Conservation (phyloP, 129 eudicot species). For the Tanacetum coccineum region DNA sequence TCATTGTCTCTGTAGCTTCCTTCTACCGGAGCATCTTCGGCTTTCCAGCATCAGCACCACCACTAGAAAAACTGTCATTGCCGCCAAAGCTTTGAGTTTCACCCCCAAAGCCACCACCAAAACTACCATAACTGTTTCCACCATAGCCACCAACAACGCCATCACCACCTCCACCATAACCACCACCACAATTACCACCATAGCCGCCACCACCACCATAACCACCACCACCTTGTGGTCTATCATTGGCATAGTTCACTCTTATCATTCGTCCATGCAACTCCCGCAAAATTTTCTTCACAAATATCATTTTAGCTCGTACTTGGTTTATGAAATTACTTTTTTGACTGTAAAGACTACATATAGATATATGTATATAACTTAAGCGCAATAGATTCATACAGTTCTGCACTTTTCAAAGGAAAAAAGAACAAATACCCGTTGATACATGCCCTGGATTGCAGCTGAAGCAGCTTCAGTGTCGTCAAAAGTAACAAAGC, state of each 20-base stretch:
- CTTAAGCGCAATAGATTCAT: neutral
- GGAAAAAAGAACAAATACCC: constrained; percentile 36
- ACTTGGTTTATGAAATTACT: neutral
- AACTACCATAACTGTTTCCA: constrained; percentile 21
- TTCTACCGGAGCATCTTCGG: constrained; percentile 25
- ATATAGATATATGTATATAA: no score
- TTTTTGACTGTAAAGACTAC: no score
- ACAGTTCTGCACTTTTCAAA: neutral
- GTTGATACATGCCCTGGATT: constrained; percentile 78
- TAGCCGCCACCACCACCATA: constrained; percentile 25
- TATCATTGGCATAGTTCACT: constrained; percentile 72
- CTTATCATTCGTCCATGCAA: constrained; percentile 68
- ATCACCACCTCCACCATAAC: constrained; percentile 19
- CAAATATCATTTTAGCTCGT: neutral
- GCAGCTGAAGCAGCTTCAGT: constrained; percentile 84
- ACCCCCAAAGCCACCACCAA: constrained; percentile 18
- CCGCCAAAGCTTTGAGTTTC: constrained; percentile 28
- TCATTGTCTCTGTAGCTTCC: constrained; percentile 48
- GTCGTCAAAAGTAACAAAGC: constrained; percentile 60
- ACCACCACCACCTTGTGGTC: constrained; percentile 50
- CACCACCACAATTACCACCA: constrained; percentile 22
- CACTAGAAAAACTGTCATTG: constrained; percentile 16
- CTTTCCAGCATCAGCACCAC: constrained; percentile 16
- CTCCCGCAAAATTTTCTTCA: constrained; percentile 43
- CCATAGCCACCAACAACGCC: constrained; percentile 21